These are phyloP conservation scores for Bryoglossum gracile DNA, from an alignment of 495 filamentous ascomycete genomes.

Conservation along the genomic window DNA sequence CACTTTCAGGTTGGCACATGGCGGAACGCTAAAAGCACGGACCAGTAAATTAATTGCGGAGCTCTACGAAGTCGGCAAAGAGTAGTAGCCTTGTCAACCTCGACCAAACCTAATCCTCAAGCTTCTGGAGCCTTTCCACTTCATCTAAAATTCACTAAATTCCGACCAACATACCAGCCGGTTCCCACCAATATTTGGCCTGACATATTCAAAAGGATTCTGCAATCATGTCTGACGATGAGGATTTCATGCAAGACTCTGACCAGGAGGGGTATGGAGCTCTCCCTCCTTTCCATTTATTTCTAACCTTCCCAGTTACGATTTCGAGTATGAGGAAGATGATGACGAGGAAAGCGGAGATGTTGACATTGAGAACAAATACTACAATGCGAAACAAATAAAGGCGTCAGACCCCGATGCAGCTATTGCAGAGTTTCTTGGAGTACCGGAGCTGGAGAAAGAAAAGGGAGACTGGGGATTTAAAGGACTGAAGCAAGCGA, in stretches of 20 bases:
- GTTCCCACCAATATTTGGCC: no score
- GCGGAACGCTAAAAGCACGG: not conserved
- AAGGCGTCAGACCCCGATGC: conserved; percentile 81
- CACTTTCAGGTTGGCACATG: not conserved
- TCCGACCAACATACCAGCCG: no score
- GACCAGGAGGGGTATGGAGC: conserved; percentile 67
- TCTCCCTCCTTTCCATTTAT: not conserved
- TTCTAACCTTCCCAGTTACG: conserved; percentile 52
- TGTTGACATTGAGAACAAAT: conserved; percentile 97
- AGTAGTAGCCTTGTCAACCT: no score
- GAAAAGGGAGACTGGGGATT: conserved; percentile 95
- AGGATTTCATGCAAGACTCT: conserved; percentile 94
- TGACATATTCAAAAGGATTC: no score
- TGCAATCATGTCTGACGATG: conserved; percentile 83
- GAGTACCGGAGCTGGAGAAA: conserved; percentile 71
- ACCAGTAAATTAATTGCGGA: conserved; percentile 11
- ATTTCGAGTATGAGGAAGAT: conserved; percentile 92
- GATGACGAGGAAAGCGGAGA: conserved; percentile 84
- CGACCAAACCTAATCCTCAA: conserved; percentile 23
- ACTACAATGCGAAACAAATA: conserved; percentile 98
- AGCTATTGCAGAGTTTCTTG: conserved; percentile 86
- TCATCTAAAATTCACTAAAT: not conserved
- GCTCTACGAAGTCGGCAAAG: no score
- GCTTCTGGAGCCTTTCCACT: conserved; percentile 1
- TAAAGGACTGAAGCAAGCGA: conserved; percentile 94